phyloP scores from a whole-genome alignment of 768 basidiomycete species.

The Lactarius tabidus region DNA sequence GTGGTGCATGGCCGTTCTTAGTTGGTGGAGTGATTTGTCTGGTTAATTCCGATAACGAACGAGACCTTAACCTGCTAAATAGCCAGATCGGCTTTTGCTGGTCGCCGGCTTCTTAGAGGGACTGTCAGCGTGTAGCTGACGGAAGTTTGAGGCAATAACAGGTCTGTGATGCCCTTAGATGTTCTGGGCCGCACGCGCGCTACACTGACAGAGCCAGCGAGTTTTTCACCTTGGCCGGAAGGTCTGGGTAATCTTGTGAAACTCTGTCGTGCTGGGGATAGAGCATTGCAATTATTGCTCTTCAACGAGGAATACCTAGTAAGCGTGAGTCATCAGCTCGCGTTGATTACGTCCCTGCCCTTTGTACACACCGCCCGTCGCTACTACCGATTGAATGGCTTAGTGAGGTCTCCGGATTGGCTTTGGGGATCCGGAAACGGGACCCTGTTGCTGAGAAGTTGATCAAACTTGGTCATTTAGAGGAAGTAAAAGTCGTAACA shows the following conservation, averaged over 20 bases:
- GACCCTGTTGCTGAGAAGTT: slow-evolving; percentile 47
- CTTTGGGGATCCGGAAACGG: slow-evolving; percentile 56
- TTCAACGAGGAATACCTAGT: slow-evolving; percentile 90
- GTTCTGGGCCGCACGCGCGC: slow-evolving; percentile 84
- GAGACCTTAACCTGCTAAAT: slow-evolving; percentile 94
- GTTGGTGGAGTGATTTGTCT: slow-evolving; percentile 94
- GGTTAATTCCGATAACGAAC: slow-evolving; percentile 95
- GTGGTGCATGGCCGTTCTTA: slow-evolving; percentile 89
- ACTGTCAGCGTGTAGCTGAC: neutral
- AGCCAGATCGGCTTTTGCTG: slow-evolving; percentile 69
- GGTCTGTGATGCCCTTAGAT: slow-evolving; percentile 33
- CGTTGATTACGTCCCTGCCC: slow-evolving; percentile 89
- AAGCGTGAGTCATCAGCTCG: slow-evolving; percentile 85
- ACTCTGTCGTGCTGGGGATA: slow-evolving; percentile 80
- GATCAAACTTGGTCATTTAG: slow-evolving; percentile 57
- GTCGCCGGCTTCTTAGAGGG: slow-evolving; percentile 66
- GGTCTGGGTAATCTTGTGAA: slow-evolving; percentile 77
- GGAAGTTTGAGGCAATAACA: slow-evolving; percentile 3
- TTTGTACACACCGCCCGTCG: slow-evolving; percentile 88
- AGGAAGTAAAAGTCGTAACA: slow-evolving; percentile 83
- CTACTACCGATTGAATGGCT: slow-evolving; percentile 91
- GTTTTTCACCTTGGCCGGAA: slow-evolving; percentile 58
- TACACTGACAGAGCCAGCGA: slow-evolving; percentile 89
- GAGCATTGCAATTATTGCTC: slow-evolving; percentile 91
- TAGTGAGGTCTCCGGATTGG: slow-evolving; percentile 82